Conservation (phyloP, 495 filamentous ascomycete genomes). For the Trichoderma reesei region DNA sequence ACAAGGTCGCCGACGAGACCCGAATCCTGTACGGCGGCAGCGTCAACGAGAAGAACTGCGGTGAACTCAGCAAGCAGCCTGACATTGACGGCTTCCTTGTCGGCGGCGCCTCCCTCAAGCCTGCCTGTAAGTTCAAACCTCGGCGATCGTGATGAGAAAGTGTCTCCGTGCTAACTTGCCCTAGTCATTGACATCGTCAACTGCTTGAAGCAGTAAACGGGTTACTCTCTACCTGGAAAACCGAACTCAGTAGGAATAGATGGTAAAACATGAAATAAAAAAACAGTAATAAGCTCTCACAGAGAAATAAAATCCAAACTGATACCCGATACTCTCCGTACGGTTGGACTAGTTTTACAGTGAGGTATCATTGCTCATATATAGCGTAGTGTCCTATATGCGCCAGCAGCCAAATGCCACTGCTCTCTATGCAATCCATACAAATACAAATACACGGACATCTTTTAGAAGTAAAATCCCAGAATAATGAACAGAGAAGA, state of each 20-base stretch:
- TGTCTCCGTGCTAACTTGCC: conserved; percentile 17
- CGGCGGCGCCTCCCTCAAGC: conserved; percentile 96
- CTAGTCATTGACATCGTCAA: conserved; percentile 55
- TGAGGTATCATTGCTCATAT: conserved; percentile 11
- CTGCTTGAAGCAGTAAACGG: conserved; percentile 23
- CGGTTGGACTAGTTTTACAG: background rate
- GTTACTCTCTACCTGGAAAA: background rate
- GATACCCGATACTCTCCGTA: background rate
- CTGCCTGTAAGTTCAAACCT: conserved; percentile 63
- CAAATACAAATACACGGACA: conserved; percentile 10
- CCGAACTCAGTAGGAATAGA: background rate
- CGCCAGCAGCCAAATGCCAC: background rate
- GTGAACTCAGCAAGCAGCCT: conserved; percentile 75
- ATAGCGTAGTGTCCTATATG: conserved; percentile 8
- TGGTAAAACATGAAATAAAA: background rate
- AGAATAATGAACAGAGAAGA: background rate
- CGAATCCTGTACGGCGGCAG: conserved; percentile 93
- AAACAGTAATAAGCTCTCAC: background rate
- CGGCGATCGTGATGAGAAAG: too few species aligned
- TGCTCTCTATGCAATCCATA: conserved; percentile 7
- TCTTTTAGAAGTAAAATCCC: background rate
- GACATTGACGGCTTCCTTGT: conserved; percentile 99
- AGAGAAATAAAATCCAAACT: background rate
- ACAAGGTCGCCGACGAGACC: conserved; percentile 63
- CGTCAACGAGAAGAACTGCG: conserved; percentile 97